phyloP scores from a whole-genome alignment of 2,329 filamentous ascomycete species.

The Trichoderma hamatum region DNA sequence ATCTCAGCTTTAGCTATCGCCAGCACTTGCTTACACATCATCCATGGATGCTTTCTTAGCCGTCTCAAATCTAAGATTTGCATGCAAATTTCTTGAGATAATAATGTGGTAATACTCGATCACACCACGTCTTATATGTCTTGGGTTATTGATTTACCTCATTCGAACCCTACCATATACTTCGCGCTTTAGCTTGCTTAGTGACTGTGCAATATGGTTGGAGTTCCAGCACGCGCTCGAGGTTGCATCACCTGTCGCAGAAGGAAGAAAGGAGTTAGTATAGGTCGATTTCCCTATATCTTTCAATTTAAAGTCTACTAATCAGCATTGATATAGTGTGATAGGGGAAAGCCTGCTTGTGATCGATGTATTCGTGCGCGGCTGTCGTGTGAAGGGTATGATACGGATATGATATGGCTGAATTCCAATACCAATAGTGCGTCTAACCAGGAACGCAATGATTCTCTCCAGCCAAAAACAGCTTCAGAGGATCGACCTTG shows the following conservation, averaged over 20 bases:
- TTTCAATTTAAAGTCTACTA: background rate
- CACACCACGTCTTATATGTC: background rate
- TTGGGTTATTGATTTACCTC: background rate
- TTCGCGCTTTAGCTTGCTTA: background rate
- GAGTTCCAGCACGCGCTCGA: slow-evolving; percentile 26
- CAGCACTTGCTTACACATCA: background rate
- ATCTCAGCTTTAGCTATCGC: background rate
- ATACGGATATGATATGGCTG: slow-evolving; percentile 14
- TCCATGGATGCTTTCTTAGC: background rate
- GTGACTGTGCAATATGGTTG: slow-evolving; percentile 22
- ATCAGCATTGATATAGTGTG: background rate
- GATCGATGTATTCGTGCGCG: slow-evolving; percentile 1
- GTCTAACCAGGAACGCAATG: background rate
- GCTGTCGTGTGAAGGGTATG: slow-evolving; percentile 14
- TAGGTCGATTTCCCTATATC: background rate
- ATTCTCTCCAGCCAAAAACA: background rate
- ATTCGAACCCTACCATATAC: background rate
- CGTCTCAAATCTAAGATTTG: background rate
- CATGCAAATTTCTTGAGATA: background rate
- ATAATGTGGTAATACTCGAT: background rate
- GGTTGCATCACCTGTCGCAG: slow-evolving; percentile 27
- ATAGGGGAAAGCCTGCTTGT: slow-evolving; percentile 6
- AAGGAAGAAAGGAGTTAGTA: slow-evolving; percentile 28
- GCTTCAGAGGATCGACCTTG: background rate
- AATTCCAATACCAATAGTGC: background rate